Evolutionary conservation across 2,329 filamentous ascomycete species (phyloP).

Genomic region (Penicillium decumbens): DNA sequence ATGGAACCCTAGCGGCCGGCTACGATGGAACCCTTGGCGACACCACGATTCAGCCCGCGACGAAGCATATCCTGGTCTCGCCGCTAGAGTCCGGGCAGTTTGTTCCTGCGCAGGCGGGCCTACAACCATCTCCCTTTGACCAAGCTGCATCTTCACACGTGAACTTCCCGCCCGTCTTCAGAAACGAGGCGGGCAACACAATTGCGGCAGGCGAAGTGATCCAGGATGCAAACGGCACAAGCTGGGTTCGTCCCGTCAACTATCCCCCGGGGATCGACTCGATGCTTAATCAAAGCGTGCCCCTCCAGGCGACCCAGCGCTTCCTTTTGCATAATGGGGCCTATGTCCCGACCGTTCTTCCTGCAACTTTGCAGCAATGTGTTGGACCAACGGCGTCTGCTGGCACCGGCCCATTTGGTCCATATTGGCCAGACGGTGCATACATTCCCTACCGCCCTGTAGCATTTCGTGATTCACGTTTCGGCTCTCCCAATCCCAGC

Average conservation of each 20-base stretch:
- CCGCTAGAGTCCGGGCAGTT: slow-evolving; percentile 45
- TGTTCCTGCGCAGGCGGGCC: slow-evolving; percentile 29
- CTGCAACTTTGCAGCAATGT: slow-evolving; percentile 55
- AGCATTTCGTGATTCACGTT: slow-evolving; percentile 52
- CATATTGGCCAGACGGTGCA: slow-evolving; percentile 61
- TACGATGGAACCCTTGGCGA: slow-evolving; percentile 81
- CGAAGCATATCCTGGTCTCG: slow-evolving; percentile 78
- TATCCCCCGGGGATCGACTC: slow-evolving; percentile 55
- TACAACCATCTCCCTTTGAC: slow-evolving; percentile 29
- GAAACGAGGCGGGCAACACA: slow-evolving; percentile 31
- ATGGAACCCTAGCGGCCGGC: slow-evolving; percentile 83
- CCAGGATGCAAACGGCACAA: slow-evolving; percentile 34
- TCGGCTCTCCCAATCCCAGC: slow-evolving; percentile 26
- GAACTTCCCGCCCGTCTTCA: slow-evolving; percentile 40
- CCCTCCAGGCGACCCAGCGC: slow-evolving; percentile 38
- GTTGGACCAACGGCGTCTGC: slow-evolving; percentile 57
- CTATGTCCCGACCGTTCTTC: slow-evolving; percentile 55
- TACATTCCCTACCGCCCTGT: slow-evolving; percentile 58
- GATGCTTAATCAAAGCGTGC: slow-evolving; percentile 55
- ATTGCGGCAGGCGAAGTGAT: slow-evolving; percentile 27
- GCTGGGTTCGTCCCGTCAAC: slow-evolving; percentile 44
- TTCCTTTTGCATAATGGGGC: slow-evolving; percentile 45
- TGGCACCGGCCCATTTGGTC: slow-evolving; percentile 54
- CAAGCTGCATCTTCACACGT: slow-evolving; percentile 30
- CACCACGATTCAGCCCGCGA: slow-evolving; percentile 65